phyloP scores from a whole-genome alignment of 1,284 basidiomycete species.

The Wolfiporia cocos region DNA sequence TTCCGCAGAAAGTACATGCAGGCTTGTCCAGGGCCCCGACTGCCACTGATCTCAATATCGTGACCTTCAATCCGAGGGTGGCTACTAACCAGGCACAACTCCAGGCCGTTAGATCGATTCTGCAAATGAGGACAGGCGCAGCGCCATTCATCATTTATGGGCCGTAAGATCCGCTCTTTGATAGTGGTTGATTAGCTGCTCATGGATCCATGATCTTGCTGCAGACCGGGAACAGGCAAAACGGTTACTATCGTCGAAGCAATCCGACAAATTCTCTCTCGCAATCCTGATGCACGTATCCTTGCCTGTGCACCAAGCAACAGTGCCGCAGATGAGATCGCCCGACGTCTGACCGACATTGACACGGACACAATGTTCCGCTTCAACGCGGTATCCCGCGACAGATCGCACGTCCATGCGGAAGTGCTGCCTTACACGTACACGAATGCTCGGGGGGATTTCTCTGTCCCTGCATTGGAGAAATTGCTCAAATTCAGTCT shows the following conservation, averaged over 20 bases:
- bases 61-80: constrained; percentile 37
- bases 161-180: constrained; percentile 40
- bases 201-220: not conserved
- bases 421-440: constrained; percentile 37
- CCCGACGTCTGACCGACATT: constrained; percentile 40
- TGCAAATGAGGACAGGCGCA: constrained; percentile 36
- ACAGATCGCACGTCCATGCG: constrained; percentile 36
- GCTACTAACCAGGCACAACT: constrained; percentile 43
- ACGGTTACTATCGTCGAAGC: constrained; percentile 64
- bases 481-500: constrained; percentile 43
- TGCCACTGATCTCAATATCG: constrained; percentile 13
- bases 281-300: constrained; percentile 38
- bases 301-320: constrained; percentile 63
- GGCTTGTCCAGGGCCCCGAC: constrained; percentile 9
- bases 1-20: constrained; percentile 32
- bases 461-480: constrained; percentile 37
- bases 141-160: constrained; percentile 60
- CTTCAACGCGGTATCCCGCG: constrained; percentile 58
- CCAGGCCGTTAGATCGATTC: constrained; percentile 48
- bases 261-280: constrained; percentile 47
- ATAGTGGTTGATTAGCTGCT: not conserved
- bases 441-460: constrained; percentile 33
- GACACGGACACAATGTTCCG: constrained; percentile 42
- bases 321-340: constrained; percentile 57
- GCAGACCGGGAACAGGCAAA: constrained; percentile 62